Percentiles rank a stretch among this genome's conserved stretches.
Evolutionary conservation across 768 basidiomycete genomes (phyloP).

Genomic region (Sutorius australiensis): DNA sequence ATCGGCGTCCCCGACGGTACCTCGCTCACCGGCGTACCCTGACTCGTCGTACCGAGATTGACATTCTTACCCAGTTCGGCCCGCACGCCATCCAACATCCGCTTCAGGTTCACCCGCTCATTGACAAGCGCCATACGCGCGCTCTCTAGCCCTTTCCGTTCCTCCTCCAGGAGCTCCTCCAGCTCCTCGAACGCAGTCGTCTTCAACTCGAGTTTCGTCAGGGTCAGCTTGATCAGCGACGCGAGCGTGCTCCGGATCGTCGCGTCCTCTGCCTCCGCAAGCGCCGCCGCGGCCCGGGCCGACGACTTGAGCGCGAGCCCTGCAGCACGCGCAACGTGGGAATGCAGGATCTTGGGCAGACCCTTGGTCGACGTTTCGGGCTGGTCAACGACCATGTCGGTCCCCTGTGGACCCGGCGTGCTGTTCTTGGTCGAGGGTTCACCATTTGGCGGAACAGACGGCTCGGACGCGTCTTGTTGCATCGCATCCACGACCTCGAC

Average conservation of each 20-base stretch:
- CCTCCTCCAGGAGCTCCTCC: slow-evolving; percentile 88
- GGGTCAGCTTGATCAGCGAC: slow-evolving; percentile 77
- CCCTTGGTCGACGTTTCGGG: slow-evolving; percentile 28
- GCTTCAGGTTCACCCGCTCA: slow-evolving; percentile 71
- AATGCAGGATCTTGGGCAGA: slow-evolving; percentile 50
- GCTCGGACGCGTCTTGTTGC: slow-evolving; percentile 30
- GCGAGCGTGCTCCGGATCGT: slow-evolving; percentile 78
- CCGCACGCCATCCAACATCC: slow-evolving; percentile 64
- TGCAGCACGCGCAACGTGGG: slow-evolving; percentile 79
- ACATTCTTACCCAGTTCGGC: slow-evolving; percentile 58
- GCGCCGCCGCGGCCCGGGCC: slow-evolving; percentile 72
- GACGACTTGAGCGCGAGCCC: slow-evolving; percentile 86
- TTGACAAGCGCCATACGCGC: slow-evolving; percentile 74
- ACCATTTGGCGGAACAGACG: slow-evolving; percentile 6
- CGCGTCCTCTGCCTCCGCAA: slow-evolving; percentile 79
- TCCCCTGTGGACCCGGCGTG: slow-evolving; percentile 20
- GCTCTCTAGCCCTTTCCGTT: slow-evolving; percentile 80
- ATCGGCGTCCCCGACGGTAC: slow-evolving; percentile 43
- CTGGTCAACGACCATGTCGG: slow-evolving; percentile 50
- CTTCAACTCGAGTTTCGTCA: slow-evolving; percentile 91
- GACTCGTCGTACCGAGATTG: slow-evolving; percentile 53
- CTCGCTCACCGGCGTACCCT: slow-evolving; percentile 55
- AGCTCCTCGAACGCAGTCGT: slow-evolving; percentile 93
- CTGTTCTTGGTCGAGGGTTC: slow-evolving; percentile 15
- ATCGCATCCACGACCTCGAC: slow-evolving; percentile 41